A percentile compares a stretch with the other conserved stretches of the same genome.
Evolutionary conservation across 2,329 filamentous ascomycete genomes (phyloP).

Genomic region (Thelonectria blattea): DNA sequence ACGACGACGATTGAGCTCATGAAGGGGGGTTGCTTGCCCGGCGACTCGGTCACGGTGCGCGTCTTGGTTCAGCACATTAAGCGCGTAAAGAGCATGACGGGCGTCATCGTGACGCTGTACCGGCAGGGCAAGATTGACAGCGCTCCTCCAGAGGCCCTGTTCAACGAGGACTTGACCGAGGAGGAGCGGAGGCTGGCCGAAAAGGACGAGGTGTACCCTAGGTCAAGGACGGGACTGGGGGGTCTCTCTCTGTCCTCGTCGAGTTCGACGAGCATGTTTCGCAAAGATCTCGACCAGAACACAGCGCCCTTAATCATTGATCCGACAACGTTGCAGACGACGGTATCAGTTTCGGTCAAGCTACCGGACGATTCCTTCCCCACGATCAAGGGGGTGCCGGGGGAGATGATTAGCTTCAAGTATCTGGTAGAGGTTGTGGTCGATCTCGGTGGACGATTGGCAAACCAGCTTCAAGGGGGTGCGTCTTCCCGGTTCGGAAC

Average conservation of each 20-base stretch:
- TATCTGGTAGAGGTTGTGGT: conserved; percentile 94
- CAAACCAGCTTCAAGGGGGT: conserved; percentile 72
- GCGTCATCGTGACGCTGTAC: conserved; percentile 91
- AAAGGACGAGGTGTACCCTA: conserved; percentile 85
- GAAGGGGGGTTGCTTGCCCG: conserved; percentile 83
- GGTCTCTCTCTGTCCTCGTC: conserved; percentile 86
- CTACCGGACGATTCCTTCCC: conserved; percentile 92
- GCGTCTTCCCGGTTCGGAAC: conserved; percentile 50
- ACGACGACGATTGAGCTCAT: conserved; percentile 84
- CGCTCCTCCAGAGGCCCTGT: conserved; percentile 59
- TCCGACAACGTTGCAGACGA: conserved; percentile 76
- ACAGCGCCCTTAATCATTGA: conserved; percentile 90
- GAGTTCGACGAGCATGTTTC: conserved; percentile 88
- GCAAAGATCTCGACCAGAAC: conserved; percentile 90
- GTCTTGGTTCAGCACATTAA: conserved; percentile 89
- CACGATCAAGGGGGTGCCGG: conserved; percentile 87
- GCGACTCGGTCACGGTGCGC: conserved; percentile 80
- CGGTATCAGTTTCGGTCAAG: conserved; percentile 81
- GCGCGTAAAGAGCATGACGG: conserved; percentile 86
- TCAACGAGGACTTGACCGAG: conserved; percentile 59
- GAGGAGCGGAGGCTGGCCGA: conserved; percentile 72
- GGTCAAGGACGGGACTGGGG: conserved; percentile 83
- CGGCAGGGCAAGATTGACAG: conserved; percentile 91
- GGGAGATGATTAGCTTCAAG: conserved; percentile 92
- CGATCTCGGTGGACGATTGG: conserved; percentile 86